Evolutionary conservation across 306 rosid species (phyloP), one percentile per base, ranked within the genome.

Genomic region (Casuarina cunninghamiana): DNA sequence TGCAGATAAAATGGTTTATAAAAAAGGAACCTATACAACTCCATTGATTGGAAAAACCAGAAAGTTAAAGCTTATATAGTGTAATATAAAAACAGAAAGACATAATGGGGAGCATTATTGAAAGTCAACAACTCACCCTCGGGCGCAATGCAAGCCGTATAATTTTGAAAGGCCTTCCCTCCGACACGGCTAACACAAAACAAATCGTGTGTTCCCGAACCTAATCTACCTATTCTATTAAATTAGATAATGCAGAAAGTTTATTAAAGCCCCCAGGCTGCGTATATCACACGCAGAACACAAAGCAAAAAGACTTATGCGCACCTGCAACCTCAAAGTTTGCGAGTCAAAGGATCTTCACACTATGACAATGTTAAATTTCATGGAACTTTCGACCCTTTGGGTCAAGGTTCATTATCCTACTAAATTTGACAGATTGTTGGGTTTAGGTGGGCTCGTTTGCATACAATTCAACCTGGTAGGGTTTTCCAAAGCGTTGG

Each of bases 81-180:
- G 32, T 26, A 26, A 26, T 26, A 42, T 3, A 68, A 17, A 53
- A 71, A 35, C 10, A 10, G 5, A 3, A 60, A 63, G 19, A 38
- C 3, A 62, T 11, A 39, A 16, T 2, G 5, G 15, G 39, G 39
- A 2, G 11, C 49, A 17, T 0, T 3, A 8, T 67, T 17, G 42
- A 32, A 76, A 76, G 86, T 85, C 86, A 86, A 81, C 86, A 83
- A 78, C 26, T 50, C 4, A 51, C 60, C 82, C 80, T 84, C 71
- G 87, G 82, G 87, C 88, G 91, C 72, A 85, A 78, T 78, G 88
- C 78, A 68, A 85, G 92, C 85, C 88, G 95, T 53, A 74, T 70
- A 81, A 74, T 73, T 81, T 83, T 81, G 86, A 86, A 83, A 79
- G 60, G 68, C 5, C 72, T 68, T 57, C 48, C 60, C 5, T 21